A percentile compares a stretch with the other conserved stretches of the same genome.
These are phyloP conservation scores for Hypoxylon sp. DNA, from an alignment of 2,329 filamentous ascomycete species.

Conservation along the genomic window DNA sequence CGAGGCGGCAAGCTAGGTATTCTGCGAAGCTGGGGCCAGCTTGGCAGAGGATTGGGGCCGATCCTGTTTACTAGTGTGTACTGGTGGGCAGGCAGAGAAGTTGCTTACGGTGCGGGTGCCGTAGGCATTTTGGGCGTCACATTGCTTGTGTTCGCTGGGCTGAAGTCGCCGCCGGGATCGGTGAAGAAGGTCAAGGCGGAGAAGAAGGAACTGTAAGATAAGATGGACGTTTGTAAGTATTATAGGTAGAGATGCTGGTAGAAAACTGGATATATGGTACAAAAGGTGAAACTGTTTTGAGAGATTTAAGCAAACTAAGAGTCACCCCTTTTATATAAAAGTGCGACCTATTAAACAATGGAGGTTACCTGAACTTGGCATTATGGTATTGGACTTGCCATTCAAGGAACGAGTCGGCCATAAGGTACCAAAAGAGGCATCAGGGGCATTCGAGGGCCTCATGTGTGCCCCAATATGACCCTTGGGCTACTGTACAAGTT, in stretches of 20 bases:
- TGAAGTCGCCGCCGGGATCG: constrained; percentile 72
- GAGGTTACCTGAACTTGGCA: too few species aligned
- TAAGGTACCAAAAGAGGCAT: too few species aligned
- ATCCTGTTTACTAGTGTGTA: constrained; percentile 94
- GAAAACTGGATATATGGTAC: neutral
- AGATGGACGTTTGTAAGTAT: constrained; percentile 1
- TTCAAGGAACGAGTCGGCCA: too few species aligned
- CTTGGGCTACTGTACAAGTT: neutral
- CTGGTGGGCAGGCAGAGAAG: constrained; percentile 95
- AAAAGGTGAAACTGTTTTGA: neutral
- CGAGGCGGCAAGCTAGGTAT: constrained; percentile 88
- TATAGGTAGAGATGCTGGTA: neutral
- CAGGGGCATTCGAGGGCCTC: too few species aligned
- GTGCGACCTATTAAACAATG: too few species aligned
- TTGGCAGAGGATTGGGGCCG: constrained; percentile 87
- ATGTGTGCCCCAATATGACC: neutral
- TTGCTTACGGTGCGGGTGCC: constrained; percentile 85
- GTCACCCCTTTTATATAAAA: too few species aligned
- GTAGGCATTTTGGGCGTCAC: constrained; percentile 82
- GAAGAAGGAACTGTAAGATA: constrained; percentile 50
- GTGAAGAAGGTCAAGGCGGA: constrained; percentile 37
- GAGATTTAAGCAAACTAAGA: too few species aligned
- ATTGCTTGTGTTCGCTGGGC: constrained; percentile 74
- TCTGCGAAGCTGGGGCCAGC: constrained; percentile 84
- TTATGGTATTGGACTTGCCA: too few species aligned